Conservation (phyloP, 495 filamentous ascomycete species). For the Lindgomyces ingoldianus region DNA sequence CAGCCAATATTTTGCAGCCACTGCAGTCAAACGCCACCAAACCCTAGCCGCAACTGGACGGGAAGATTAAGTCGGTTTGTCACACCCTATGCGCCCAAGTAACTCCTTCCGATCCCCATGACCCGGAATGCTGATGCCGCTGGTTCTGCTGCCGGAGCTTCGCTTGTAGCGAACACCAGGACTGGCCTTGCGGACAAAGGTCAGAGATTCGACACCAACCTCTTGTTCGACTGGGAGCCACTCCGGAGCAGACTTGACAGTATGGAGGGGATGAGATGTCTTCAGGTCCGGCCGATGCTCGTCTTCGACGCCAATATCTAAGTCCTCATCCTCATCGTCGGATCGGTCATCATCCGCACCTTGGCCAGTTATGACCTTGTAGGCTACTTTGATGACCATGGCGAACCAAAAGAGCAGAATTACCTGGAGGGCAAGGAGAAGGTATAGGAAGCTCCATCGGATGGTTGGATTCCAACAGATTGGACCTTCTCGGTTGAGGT, state of each 20-base stretch:
- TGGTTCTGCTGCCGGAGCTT: conserved; percentile 22
- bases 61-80: conserved; percentile 37
- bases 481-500: conserved; percentile 64
- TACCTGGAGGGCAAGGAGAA: conserved; percentile 75
- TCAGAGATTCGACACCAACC: conserved; percentile 59
- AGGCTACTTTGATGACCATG: conserved; percentile 80
- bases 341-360: conserved; percentile 83
- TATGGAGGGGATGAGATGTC: conserved; percentile 27
- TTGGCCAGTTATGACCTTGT: conserved; percentile 71
- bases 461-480: conserved; percentile 76
- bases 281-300: not conserved
- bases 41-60: not conserved
- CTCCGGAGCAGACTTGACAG: conserved; percentile 36
- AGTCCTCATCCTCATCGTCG: conserved; percentile 74
- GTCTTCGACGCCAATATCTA: conserved; percentile 50
- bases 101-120: conserved; percentile 45
- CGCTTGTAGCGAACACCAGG: conserved; percentile 13
- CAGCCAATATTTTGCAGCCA: not conserved
- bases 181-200: conserved; percentile 29
- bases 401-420: conserved; percentile 86
- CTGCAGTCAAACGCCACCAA: not conserved
- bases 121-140: conserved; percentile 42
- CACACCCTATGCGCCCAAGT: conserved; percentile 43
- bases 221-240: conserved; percentile 61
- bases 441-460: conserved; percentile 70